Evolutionary conservation across 306 rosid species (phyloP), one percentile per base, ranked within the genome.

Genomic region (Quercus engelmannii): DNA sequence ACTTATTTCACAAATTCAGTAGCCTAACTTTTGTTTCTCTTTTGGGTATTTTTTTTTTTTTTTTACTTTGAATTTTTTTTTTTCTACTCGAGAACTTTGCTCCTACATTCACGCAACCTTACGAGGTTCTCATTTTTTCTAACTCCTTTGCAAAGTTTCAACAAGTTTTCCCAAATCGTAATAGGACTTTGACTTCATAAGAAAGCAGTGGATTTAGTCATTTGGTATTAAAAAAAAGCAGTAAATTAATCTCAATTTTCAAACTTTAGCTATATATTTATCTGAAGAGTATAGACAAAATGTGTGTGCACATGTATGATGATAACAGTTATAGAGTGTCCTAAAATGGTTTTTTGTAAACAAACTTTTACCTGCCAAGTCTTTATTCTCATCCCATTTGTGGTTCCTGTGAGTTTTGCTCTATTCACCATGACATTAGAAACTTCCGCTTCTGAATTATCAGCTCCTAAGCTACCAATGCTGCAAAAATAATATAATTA

Each of bases 391-490:
- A 94, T 85, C 76, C 98, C 98, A 87, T 94, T 94, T 11, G 91
- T 87, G 1, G 97, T 92, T 73, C 94, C 96, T 76, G 55, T 71
- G 28, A 94, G 43, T 10, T 23, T 83, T n/a, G 86, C 94, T 83
- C 88, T 55, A 49, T 84, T 76, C 43, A 94, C 92, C 6, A 76
- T 15, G 78, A 94, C 95, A 63, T 92, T 77, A 1, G 94, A 90
- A 35, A 94, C 98, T 26, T 83, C 6, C 35, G 88, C 98, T 76
- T 86, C 84, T 43, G 96, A 84, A 41, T 88, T 67, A 12, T 9
- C 85, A 61, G 86, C 84, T 62, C 98, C 98, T 78, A 94, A 88
- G 79, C 98, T 92, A 79, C 97, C 98, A 81, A 94, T 89, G 89
- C 98, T 94, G 80, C 74, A 73, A 59, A 75, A 75, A 69, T 10